Conservation (phyloP, 768 basidiomycete species). For the Rubroboletus pulcherrimus region DNA sequence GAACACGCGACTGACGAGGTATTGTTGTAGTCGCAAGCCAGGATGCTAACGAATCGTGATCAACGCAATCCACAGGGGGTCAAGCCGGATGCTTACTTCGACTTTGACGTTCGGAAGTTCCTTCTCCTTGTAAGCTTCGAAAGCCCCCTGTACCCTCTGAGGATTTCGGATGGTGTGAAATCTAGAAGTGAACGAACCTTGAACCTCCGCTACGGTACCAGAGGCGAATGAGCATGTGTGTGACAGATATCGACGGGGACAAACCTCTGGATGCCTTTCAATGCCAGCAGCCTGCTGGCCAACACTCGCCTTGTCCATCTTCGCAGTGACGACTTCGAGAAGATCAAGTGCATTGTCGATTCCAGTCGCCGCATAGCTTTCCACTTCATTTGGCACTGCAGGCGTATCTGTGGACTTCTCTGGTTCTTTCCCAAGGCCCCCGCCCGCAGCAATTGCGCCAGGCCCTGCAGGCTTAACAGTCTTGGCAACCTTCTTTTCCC, state of each 20-base stretch:
- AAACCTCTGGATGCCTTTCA: constrained; percentile 89
- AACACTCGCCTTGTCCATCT: constrained; percentile 89
- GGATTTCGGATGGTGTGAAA: background rate
- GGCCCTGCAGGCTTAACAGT: constrained; percentile 69
- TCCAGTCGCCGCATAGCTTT: constrained; percentile 80
- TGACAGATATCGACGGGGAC: constrained; percentile 18
- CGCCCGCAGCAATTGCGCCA: constrained; percentile 81
- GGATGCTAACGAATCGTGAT: constrained; percentile 56
- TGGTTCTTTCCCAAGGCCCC: constrained; percentile 34
- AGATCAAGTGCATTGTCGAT: constrained; percentile 90
- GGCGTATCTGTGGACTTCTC: constrained; percentile 24
- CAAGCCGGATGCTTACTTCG: constrained; percentile 52
- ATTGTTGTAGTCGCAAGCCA: constrained; percentile 87
- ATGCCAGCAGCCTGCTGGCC: constrained; percentile 83
- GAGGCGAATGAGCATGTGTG: constrained; percentile 11
- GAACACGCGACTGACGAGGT: constrained; percentile 50
- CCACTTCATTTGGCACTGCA: constrained; percentile 38
- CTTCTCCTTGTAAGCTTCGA: constrained; percentile 83
- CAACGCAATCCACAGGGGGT: constrained; percentile 1
- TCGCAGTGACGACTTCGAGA: constrained; percentile 82
- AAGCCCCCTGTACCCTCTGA: constrained; percentile 57
- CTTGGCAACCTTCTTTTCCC: constrained; percentile 50
- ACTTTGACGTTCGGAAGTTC: constrained; percentile 75
- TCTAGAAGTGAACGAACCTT: constrained; percentile 48
- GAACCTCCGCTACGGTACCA: constrained; percentile 66